Percentiles rank a stretch among this genome's conserved stretches.
Conservation (phyloP, 2,329 filamentous ascomycete genomes). For the Paecilomyces fulvus region DNA sequence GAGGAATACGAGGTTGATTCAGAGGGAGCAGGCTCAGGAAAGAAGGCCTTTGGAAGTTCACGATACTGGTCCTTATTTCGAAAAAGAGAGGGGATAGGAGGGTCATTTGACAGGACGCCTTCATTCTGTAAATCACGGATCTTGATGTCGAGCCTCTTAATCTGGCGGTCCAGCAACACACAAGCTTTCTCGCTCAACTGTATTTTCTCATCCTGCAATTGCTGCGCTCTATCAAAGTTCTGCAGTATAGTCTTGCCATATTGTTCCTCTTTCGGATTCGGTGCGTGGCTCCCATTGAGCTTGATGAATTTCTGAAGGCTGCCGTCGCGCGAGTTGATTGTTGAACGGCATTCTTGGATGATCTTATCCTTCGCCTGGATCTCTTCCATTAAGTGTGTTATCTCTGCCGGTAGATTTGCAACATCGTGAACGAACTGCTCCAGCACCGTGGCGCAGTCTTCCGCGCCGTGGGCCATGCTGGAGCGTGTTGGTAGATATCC, state of each 20-base stretch:
- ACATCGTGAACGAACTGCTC: constrained; percentile 60
- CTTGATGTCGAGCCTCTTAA: constrained; percentile 55
- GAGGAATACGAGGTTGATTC: constrained; percentile 34
- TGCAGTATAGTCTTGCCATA: constrained; percentile 50
- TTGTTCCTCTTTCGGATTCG: constrained; percentile 56
- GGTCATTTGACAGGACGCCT: constrained; percentile 51
- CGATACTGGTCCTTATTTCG: constrained; percentile 37
- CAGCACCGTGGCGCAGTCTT: constrained; percentile 55
- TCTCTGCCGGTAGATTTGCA: constrained; percentile 54
- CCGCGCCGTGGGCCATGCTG: constrained; percentile 41
- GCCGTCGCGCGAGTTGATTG: constrained; percentile 50
- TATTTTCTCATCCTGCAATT: constrained; percentile 55
- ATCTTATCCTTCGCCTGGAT: constrained; percentile 57
- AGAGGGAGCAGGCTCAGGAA: constrained; percentile 37
- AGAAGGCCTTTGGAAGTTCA: constrained; percentile 41
- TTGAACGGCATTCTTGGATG: constrained; percentile 49
- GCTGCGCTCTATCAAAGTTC: constrained; percentile 49
- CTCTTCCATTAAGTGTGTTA: constrained; percentile 58
- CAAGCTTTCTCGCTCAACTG: constrained; percentile 52
- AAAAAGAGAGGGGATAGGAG: constrained; percentile 52
- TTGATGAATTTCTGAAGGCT: constrained; percentile 60
- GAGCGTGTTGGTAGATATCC: neutral
- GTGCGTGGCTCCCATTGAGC: constrained; percentile 51
- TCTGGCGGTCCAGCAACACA: constrained; percentile 52
- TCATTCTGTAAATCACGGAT: constrained; percentile 52